Conservation (phyloP, 2,329 filamentous ascomycete species). For the Bipolaris victoriae region DNA sequence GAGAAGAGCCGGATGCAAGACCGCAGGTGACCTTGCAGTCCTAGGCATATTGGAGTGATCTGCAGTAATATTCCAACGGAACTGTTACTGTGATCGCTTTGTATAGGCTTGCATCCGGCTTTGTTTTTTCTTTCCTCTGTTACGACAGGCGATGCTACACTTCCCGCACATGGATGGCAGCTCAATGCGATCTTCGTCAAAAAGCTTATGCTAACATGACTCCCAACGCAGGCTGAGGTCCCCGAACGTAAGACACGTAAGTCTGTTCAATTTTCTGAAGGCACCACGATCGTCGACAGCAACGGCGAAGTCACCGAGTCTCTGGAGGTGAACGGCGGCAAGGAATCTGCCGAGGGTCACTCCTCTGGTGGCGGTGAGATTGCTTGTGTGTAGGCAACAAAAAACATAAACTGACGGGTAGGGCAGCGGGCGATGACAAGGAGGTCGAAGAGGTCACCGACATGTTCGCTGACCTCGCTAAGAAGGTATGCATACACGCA, state of each 20-base stretch:
- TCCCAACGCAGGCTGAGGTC: slow-evolving; percentile 50
- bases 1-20: slow-evolving; percentile 3
- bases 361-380: slow-evolving; percentile 36
- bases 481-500: slow-evolving; percentile 56
- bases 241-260: slow-evolving; percentile 78
- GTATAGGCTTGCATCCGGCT: slow-evolving; percentile 1
- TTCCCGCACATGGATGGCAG: background rate
- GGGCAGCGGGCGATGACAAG: slow-evolving; percentile 55
- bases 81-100: background rate
- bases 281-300: slow-evolving; percentile 83
- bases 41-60: background rate
- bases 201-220: slow-evolving; percentile 28
- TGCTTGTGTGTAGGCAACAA: slow-evolving; percentile 12
- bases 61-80: background rate
- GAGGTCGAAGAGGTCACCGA: slow-evolving; percentile 68
- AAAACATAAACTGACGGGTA: slow-evolving; percentile 28
- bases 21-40: background rate
- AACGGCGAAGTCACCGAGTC: slow-evolving; percentile 85
- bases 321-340: slow-evolving; percentile 72
- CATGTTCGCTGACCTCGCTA: slow-evolving; percentile 70
- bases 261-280: slow-evolving; percentile 91
- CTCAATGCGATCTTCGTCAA: background rate
- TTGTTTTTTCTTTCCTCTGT: background rate
- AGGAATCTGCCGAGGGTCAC: slow-evolving; percentile 82
- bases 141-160: background rate